phyloP scores from a whole-genome alignment of 176 grass and related monocot genomes.

The Oryza nivara region DNA sequence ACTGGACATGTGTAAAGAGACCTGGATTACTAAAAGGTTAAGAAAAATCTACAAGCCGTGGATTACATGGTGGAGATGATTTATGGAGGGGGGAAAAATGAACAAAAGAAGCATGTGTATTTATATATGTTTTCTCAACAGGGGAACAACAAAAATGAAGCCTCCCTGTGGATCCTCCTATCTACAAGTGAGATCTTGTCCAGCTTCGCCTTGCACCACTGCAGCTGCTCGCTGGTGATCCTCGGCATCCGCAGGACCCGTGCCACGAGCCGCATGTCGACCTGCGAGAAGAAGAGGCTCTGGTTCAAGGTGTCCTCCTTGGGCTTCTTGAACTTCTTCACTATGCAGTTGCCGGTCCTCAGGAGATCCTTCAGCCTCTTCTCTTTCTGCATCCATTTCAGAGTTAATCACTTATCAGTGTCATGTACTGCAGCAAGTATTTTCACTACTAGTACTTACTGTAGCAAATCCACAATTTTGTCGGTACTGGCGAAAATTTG shows the following conservation, averaged over 20 bases:
- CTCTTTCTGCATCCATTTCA: conserved; percentile 64
- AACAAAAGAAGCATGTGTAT: conserved; percentile 33
- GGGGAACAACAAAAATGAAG: conserved; percentile 98
- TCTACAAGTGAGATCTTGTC: conserved; percentile 75
- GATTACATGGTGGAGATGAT: conserved; percentile 41
- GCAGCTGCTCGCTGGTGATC: conserved; percentile 86
- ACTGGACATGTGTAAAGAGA: conserved; percentile 2
- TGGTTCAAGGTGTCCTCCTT: conserved; percentile 83
- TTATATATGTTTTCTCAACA: conserved; percentile 55
- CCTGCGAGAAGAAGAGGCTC: conserved; percentile 91
- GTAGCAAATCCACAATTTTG: conserved; percentile 28
- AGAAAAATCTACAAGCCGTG: conserved; percentile 23
- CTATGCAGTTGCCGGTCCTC: conserved; percentile 84
- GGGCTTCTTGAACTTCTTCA: conserved; percentile 98
- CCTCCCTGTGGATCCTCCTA: conserved; percentile 86
- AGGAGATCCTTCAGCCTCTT: conserved; percentile 89
- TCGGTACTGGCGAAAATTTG: background rate
- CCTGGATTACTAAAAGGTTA: conserved; percentile 10
- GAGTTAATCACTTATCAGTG: background rate
- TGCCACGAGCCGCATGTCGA: conserved; percentile 76
- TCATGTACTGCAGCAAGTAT: background rate
- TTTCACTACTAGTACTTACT: background rate
- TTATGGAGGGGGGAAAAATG: background rate
- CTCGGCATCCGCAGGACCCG: conserved; percentile 79
- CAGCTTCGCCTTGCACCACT: conserved; percentile 85